These are phyloP conservation scores for Mortierella polycephala DNA, from an alignment of 371 early-diverging fungal species.

Conservation along the genomic window DNA sequence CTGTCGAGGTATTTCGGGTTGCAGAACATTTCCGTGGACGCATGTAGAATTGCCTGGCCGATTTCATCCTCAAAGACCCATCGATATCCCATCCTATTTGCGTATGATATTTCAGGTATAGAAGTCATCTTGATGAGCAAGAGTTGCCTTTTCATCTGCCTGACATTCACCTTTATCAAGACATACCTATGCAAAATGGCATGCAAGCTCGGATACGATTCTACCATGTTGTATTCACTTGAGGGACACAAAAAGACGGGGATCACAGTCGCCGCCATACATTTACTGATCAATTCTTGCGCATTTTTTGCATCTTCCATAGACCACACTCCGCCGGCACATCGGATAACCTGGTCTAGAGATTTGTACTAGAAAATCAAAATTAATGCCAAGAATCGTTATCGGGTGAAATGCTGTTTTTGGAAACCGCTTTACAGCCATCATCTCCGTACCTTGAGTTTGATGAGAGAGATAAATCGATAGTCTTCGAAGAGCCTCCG, in stretches of 20 bases:
- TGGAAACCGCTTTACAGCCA: background rate
- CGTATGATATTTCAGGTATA: background rate
- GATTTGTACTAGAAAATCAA: too few species aligned
- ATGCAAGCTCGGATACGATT: constrained; percentile 11
- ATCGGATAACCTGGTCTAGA: constrained; percentile 28
- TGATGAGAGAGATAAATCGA: constrained; percentile 31
- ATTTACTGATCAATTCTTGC: constrained; percentile 8
- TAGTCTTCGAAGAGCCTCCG: constrained; percentile 19
- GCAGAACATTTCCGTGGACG: constrained; percentile 39
- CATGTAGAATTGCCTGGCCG: constrained; percentile 31
- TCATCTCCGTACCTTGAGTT: constrained; percentile 13
- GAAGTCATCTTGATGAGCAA: background rate
- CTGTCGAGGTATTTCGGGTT: constrained; percentile 38
- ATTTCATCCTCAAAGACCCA: constrained; percentile 47
- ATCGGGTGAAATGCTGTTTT: background rate
- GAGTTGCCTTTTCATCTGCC: too few species aligned
- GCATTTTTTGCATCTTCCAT: constrained; percentile 3
- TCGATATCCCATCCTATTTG: constrained; percentile 37
- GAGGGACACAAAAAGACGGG: constrained; percentile 31
- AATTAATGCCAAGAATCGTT: background rate
- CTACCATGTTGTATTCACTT: background rate
- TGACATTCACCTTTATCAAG: background rate
- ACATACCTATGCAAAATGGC: constrained; percentile 28
- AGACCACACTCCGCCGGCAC: constrained; percentile 36
- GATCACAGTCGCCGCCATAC: constrained; percentile 19